Percentiles rank a stretch among this genome's conserved stretches.
These are phyloP conservation scores for Rosellinia necatrix DNA, from an alignment of 2,329 filamentous ascomycete species.

Conservation along the genomic window DNA sequence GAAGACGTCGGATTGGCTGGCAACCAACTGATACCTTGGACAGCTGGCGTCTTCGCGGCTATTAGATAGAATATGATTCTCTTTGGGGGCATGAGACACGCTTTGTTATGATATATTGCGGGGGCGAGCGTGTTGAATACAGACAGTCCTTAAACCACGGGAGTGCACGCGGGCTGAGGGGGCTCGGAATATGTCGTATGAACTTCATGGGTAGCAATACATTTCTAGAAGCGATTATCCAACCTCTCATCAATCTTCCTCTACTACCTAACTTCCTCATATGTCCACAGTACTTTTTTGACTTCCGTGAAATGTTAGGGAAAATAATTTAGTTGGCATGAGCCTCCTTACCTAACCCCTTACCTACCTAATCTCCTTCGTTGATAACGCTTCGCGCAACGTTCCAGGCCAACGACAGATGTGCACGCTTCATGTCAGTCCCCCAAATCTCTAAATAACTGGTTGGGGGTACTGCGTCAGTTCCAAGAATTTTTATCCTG, in stretches of 20 bases:
- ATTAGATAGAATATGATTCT: background rate
- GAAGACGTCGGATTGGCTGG: background rate
- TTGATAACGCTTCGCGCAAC: background rate
- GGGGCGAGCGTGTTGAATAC: background rate
- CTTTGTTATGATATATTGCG: conserved; percentile 10
- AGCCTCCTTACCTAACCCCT: too few relatives aligned
- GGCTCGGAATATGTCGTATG: background rate
- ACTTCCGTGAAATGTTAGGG: background rate
- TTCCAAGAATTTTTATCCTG: too few relatives aligned
- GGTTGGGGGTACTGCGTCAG: too few relatives aligned
- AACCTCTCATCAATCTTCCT: background rate
- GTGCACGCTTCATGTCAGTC: too few relatives aligned
- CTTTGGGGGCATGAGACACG: conserved; percentile 6
- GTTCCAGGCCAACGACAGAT: too few relatives aligned
- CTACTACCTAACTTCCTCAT: too few relatives aligned
- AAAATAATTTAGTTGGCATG: too few relatives aligned
- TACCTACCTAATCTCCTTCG: background rate
- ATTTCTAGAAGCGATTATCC: conserved; percentile 3
- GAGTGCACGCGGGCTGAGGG: background rate
- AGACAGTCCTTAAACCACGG: background rate
- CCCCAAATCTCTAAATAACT: too few relatives aligned
- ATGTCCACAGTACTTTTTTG: background rate
- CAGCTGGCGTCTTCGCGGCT: background rate
- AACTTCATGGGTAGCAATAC: conserved; percentile 1
- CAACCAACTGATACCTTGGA: background rate